These are phyloP conservation scores for Dipodascopsis uninucleata DNA, from an alignment of 805 yeast species.

Conservation along the genomic window DNA sequence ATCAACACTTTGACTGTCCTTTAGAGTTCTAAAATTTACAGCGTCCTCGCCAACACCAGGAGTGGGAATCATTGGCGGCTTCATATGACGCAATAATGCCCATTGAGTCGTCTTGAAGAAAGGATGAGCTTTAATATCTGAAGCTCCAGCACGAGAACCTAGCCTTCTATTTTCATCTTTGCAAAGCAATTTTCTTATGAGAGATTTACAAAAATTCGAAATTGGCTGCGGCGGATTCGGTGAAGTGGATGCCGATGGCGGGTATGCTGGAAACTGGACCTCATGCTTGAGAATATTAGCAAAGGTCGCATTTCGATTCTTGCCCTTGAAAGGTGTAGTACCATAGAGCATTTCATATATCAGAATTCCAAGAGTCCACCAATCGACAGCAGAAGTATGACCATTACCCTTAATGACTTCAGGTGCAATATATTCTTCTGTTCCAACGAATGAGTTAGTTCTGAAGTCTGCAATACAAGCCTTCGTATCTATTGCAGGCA, in stretches of 20 bases:
- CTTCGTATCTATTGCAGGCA: constrained; percentile 82
- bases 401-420: constrained; percentile 97
- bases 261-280: constrained; percentile 56
- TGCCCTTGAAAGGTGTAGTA: constrained; percentile 93
- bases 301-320: constrained; percentile 82
- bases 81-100: constrained; percentile 89
- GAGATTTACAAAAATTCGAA: constrained; percentile 70
- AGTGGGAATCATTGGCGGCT: constrained; percentile 94
- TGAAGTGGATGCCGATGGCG: constrained; percentile 19
- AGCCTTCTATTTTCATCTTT: constrained; percentile 86
- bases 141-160: constrained; percentile 92
- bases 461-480: constrained; percentile 94
- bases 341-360: constrained; percentile 94
- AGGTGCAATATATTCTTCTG: constrained; percentile 98
- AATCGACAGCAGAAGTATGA: constrained; percentile 95
- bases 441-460: constrained; percentile 97
- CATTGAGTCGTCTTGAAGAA: constrained; percentile 91
- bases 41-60: constrained; percentile 56
- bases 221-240: constrained; percentile 44
- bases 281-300: constrained; percentile 81
- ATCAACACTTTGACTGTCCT: constrained; percentile 36
- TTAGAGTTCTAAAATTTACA: constrained; percentile 30
- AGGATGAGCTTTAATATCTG: constrained; percentile 86
- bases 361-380: constrained; percentile 98
- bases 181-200: constrained; percentile 75